These are phyloP conservation scores for Ceratocystis ficicola DNA, from an alignment of 2,329 filamentous ascomycete genomes.

Conservation along the genomic window DNA sequence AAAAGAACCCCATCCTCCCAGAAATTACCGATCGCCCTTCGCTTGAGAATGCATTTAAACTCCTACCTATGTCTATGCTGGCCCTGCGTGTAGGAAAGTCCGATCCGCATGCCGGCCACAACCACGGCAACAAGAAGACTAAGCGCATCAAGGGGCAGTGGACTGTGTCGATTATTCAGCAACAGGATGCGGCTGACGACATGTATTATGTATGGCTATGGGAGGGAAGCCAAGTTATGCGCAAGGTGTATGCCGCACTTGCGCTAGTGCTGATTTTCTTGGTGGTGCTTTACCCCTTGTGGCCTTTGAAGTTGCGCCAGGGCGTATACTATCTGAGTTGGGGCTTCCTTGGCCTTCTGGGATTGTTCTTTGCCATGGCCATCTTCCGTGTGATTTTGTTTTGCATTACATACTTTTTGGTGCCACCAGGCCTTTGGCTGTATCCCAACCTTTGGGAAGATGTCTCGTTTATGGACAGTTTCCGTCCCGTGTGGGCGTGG, in stretches of 20 bases:
- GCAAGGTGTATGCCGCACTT: slow-evolving; percentile 77
- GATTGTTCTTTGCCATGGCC: slow-evolving; percentile 92
- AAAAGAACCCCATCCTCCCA: slow-evolving; percentile 81
- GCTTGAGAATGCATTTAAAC: slow-evolving; percentile 87
- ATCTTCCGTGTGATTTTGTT: slow-evolving; percentile 95
- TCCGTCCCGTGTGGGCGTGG: slow-evolving; percentile 94
- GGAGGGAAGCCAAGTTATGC: slow-evolving; percentile 86
- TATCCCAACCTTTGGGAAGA: slow-evolving; percentile 98
- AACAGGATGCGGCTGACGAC: slow-evolving; percentile 77
- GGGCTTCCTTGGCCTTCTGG: slow-evolving; percentile 79
- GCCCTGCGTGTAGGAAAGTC: slow-evolving; percentile 79
- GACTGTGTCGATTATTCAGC: slow-evolving; percentile 90
- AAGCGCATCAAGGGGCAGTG: slow-evolving; percentile 93
- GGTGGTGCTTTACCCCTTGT: slow-evolving; percentile 88
- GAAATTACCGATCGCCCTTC: slow-evolving; percentile 77
- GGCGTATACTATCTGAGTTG: slow-evolving; percentile 97
- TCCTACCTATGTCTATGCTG: slow-evolving; percentile 86
- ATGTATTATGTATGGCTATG: slow-evolving; percentile 97
- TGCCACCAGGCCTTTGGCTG: slow-evolving; percentile 85
- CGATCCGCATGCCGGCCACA: slow-evolving; percentile 49
- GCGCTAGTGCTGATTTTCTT: slow-evolving; percentile 75
- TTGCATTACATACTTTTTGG: slow-evolving; percentile 75
- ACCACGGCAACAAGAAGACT: slow-evolving; percentile 60
- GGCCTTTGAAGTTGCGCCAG: slow-evolving; percentile 80
- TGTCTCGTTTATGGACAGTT: slow-evolving; percentile 95